Conservation (phyloP, 495 filamentous ascomycete genomes). For the Thermochaetoides thermophila region DNA sequence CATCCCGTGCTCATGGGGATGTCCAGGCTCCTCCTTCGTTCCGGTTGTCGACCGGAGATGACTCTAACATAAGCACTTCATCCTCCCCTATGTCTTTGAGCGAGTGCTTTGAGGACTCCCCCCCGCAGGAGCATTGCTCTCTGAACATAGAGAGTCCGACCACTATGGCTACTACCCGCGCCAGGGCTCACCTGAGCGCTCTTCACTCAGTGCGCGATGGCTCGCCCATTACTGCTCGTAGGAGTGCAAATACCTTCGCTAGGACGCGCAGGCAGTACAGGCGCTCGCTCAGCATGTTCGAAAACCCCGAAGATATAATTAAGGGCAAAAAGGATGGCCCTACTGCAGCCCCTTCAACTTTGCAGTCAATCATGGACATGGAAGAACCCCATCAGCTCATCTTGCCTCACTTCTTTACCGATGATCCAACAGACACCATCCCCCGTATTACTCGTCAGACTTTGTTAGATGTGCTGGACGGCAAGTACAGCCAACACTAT, state of each 20-base stretch:
- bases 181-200: conserved; percentile 33
- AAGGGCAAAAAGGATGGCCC: conserved; percentile 46
- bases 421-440: conserved; percentile 67
- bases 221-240: conserved; percentile 61
- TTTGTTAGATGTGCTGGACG: conserved; percentile 73
- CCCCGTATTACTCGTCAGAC: conserved; percentile 74
- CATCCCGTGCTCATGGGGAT: conserved; percentile 35
- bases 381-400: conserved; percentile 49
- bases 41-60: conserved; percentile 55
- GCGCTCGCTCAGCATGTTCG: conserved; percentile 93
- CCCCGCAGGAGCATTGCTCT: conserved; percentile 51
- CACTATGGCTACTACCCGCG: conserved; percentile 37
- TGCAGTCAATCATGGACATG: conserved; percentile 65
- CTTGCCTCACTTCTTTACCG: conserved; percentile 72
- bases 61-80: conserved; percentile 21
- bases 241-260: conserved; percentile 52
- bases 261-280: conserved; percentile 79
- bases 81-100: conserved; percentile 48
- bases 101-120: conserved; percentile 69
- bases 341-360: conserved; percentile 28
- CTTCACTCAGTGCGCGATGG: conserved; percentile 42
- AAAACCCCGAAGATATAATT: conserved; percentile 75
- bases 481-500: conserved; percentile 59
- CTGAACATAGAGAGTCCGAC: conserved; percentile 41
- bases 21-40: conserved; percentile 58